A percentile compares a stretch with the other conserved stretches of the same genome.
Evolutionary conservation across 2,329 filamentous ascomycete species (phyloP).

Genomic region (Sporothrix luriei): DNA sequence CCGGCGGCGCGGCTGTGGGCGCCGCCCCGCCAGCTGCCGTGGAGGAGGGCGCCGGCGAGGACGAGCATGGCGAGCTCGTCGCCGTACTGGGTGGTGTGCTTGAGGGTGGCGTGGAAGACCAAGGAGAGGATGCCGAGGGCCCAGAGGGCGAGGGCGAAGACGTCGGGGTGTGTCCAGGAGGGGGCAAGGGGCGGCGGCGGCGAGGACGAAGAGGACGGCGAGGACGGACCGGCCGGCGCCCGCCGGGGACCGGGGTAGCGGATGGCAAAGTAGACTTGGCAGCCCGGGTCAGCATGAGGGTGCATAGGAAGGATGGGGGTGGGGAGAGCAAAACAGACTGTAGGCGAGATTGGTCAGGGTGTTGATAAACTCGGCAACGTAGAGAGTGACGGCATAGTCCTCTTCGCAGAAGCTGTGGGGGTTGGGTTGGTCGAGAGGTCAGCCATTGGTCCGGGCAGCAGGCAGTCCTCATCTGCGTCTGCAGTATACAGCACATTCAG

Average conservation of each 20-base stretch:
- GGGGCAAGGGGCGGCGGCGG: not conserved
- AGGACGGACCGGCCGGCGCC: not conserved
- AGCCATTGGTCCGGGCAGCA: too few relatives aligned
- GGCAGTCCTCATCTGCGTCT: too few relatives aligned
- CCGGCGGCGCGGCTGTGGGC: slow-evolving; percentile 49
- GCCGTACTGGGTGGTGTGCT: slow-evolving; percentile 49
- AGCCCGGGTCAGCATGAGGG: not conserved
- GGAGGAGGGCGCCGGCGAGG: slow-evolving; percentile 55
- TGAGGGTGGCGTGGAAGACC: slow-evolving; percentile 51
- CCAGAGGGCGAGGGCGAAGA: slow-evolving; percentile 48
- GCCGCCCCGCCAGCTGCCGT: slow-evolving; percentile 50
- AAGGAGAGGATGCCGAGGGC: slow-evolving; percentile 49
- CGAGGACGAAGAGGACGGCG: slow-evolving; percentile 44
- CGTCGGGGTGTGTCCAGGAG: slow-evolving; percentile 42
- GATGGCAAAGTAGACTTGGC: slow-evolving; percentile 47
- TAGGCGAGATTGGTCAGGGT: slow-evolving; percentile 56
- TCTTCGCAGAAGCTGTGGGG: slow-evolving; percentile 45
- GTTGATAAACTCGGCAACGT: slow-evolving; percentile 58
- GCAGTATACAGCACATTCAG: too few relatives aligned
- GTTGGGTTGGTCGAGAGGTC: not conserved
- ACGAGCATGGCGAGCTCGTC: slow-evolving; percentile 64
- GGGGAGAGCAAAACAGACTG: slow-evolving; percentile 45
- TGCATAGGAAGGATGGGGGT: not conserved
- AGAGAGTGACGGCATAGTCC: slow-evolving; percentile 57
- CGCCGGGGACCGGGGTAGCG: slow-evolving; percentile 41